Conservation (phyloP, 176 grass and related monocot genomes). For the Urochloa ruziziensis region DNA sequence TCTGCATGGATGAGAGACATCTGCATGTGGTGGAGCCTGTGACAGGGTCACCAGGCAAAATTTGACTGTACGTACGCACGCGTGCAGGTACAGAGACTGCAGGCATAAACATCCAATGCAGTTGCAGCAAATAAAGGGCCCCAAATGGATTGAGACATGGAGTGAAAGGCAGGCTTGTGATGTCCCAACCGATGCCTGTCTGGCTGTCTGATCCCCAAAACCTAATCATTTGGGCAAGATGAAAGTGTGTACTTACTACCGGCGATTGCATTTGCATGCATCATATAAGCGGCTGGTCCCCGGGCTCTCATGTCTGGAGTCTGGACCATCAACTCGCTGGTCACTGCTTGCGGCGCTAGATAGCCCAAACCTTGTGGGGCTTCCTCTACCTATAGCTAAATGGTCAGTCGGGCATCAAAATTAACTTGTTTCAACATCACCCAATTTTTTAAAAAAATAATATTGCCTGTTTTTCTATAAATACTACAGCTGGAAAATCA, state of each 20-base stretch:
- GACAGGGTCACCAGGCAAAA: neutral
- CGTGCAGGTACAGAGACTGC: neutral
- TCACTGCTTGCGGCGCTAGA: neutral
- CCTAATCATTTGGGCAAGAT: slow-evolving; percentile 1
- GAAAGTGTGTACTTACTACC: slow-evolving; percentile 19
- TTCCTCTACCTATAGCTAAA: neutral
- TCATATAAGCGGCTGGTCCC: neutral
- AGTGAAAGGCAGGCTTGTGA: neutral
- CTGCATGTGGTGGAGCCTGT: neutral
- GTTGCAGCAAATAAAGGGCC: neutral
- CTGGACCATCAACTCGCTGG: neutral
- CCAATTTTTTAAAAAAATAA: neutral
- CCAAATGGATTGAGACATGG: neutral
- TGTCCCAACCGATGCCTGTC: neutral
- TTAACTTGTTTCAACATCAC: neutral
- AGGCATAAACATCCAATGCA: neutral
- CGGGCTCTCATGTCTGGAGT: neutral
- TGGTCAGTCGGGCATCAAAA: neutral
- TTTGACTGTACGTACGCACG: neutral
- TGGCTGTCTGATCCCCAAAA: neutral
- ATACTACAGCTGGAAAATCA: neutral
- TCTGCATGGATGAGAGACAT: neutral
- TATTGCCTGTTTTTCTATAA: neutral
- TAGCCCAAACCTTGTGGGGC: neutral
- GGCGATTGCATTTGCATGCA: neutral